phyloP scores from a whole-genome alignment of 345 rosid species.

The Fremontodendron californicum region DNA sequence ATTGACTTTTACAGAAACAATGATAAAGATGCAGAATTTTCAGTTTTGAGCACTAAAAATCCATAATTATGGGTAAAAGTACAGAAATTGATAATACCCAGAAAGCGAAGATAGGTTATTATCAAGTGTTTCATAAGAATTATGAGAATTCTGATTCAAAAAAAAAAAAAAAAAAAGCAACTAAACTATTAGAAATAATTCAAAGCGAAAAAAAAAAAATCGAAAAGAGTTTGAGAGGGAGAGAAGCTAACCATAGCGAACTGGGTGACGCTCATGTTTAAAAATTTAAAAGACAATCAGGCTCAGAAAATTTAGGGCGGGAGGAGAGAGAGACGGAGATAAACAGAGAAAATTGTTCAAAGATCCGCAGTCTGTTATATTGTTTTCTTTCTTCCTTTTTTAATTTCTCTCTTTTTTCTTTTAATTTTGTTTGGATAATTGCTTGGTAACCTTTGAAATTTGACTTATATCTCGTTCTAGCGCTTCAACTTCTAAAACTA shows the following conservation, averaged over 20 bases:
- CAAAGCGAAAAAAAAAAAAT: not conserved
- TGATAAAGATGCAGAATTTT: not conserved
- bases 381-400: not conserved
- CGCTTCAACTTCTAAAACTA: not conserved
- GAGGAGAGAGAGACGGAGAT: not conserved
- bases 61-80: not conserved
- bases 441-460: not conserved
- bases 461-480: not conserved
- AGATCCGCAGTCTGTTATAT: not conserved
- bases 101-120: not conserved
- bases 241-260: conserved; percentile 11
- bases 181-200: not conserved
- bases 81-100: not conserved
- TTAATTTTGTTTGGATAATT: not conserved
- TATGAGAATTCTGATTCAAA: not conserved
- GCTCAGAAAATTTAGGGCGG: not conserved
- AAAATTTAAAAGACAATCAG: not conserved
- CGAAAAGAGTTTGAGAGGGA: not conserved
- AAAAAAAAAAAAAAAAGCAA: not conserved
- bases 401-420: not conserved
- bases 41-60: not conserved
- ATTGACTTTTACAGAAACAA: not conserved
- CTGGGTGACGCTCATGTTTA: conserved; percentile 11
- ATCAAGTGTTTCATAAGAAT: not conserved
- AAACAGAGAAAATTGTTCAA: not conserved